A percentile compares a stretch with the other conserved stretches of the same genome.
Conservation (phyloP, 2,329 filamentous ascomycete genomes). For the Fusarium oxysporum region DNA sequence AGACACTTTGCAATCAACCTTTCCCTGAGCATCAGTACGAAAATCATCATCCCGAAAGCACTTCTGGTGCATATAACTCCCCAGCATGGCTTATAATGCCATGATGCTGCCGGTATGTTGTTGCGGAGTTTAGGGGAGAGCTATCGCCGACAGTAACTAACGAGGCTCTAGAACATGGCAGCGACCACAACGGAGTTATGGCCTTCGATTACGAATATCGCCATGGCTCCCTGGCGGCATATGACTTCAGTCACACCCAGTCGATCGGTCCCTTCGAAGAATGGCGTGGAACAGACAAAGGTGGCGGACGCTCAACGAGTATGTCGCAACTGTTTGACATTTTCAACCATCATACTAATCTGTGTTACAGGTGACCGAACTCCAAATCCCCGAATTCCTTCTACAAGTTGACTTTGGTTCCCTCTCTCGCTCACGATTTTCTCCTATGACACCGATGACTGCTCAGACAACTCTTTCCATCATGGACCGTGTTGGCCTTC, state of each 20-base stretch:
- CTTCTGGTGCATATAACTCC: constrained; percentile 9
- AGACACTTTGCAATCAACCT: constrained; percentile 25
- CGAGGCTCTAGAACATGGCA: constrained; percentile 53
- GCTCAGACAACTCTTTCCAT: constrained; percentile 38
- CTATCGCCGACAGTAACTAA: constrained; percentile 35
- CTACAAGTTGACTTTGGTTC: constrained; percentile 34
- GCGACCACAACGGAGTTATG: constrained; percentile 58
- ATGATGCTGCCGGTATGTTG: constrained; percentile 47
- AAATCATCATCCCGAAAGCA: constrained; percentile 14
- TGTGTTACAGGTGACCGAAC: constrained; percentile 24
- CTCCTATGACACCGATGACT: constrained; percentile 23
- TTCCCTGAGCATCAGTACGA: constrained; percentile 18
- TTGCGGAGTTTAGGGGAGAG: constrained; percentile 1
- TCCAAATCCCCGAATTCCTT: constrained; percentile 46
- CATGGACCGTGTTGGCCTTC: constrained; percentile 47
- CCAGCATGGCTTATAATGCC: constrained; percentile 46
- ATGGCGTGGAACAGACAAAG: constrained; percentile 10
- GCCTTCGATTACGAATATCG: constrained; percentile 58
- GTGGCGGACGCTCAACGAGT: constrained; percentile 29
- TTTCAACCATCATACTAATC: constrained; percentile 19
- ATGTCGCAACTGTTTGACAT: constrained; percentile 27
- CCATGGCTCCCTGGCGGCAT: constrained; percentile 51
- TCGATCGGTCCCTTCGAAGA: constrained; percentile 21
- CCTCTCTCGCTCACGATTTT: constrained; percentile 9
- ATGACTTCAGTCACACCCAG: constrained; percentile 19